A percentile compares a stretch with the other conserved stretches of the same genome.
Evolutionary conservation across 305 asterid species (phyloP).

Genomic region (Rubia balearica): DNA sequence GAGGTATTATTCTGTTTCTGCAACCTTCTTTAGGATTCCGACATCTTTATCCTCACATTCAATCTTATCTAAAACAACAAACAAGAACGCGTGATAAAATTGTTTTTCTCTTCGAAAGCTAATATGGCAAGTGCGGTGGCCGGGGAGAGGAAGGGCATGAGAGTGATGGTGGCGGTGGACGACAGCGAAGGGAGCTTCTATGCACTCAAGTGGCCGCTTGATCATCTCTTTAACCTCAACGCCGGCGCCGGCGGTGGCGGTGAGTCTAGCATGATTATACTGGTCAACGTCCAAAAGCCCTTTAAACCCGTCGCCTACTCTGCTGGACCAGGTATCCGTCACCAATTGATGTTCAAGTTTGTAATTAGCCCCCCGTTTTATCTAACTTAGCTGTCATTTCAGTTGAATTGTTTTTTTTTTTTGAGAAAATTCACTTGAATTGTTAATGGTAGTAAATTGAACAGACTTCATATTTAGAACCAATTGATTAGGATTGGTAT

Average conservation of each 20-base stretch:
- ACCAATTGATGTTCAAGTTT: background rate
- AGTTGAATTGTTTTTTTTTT: background rate
- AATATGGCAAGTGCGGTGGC: conserved; percentile 1
- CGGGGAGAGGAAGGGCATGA: conserved; percentile 24
- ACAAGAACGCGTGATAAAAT: background rate
- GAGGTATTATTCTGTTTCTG: background rate
- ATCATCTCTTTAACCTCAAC: conserved; percentile 29
- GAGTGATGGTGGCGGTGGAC: conserved; percentile 58
- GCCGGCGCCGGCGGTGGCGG: background rate
- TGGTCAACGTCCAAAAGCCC: conserved; percentile 49
- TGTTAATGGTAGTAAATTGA: background rate
- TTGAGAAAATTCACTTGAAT: background rate
- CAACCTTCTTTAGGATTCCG: background rate
- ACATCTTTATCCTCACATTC: background rate
- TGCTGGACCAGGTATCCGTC: conserved; percentile 41
- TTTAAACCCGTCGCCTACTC: conserved; percentile 51
- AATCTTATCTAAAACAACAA: background rate
- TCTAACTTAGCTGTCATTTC: background rate
- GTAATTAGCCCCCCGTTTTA: background rate
- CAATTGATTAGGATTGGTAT: no score
- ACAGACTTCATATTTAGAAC: no score
- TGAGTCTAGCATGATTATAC: conserved; percentile 30
- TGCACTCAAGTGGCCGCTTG: conserved; percentile 55
- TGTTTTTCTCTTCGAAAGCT: background rate
- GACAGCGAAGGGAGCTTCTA: conserved; percentile 68